A percentile compares a stretch with the other conserved stretches of the same genome.
Evolutionary conservation across 352 stramenopile species (phyloP).

Genomic region (Pythium utonaiense): DNA sequence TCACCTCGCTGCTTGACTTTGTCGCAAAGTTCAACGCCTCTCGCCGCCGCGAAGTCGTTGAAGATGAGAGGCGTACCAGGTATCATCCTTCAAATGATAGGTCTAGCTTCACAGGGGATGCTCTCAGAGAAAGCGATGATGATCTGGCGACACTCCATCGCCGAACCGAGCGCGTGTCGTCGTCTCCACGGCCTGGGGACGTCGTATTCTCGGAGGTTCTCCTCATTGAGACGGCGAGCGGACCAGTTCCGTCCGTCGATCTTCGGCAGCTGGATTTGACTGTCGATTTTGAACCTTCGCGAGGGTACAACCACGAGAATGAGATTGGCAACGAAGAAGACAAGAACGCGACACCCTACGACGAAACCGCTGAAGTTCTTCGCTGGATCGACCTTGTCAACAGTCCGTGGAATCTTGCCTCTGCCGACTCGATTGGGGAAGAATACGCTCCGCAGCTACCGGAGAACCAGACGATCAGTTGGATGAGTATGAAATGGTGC

Average conservation of each 20-base stretch:
- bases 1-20: slow-evolving; percentile 20
- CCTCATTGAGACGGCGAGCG: slow-evolving; percentile 50
- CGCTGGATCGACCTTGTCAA: slow-evolving; percentile 60
- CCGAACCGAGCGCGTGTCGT: slow-evolving; percentile 41
- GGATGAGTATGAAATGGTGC: slow-evolving; percentile 79
- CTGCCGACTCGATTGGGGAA: slow-evolving; percentile 9
- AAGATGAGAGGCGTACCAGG: no score
- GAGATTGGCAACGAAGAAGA: neutral
- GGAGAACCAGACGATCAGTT: slow-evolving; percentile 56
- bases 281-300: slow-evolving; percentile 19
- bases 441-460: slow-evolving; percentile 8
- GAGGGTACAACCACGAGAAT: neutral
- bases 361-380: slow-evolving; percentile 22
- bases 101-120: neutral
- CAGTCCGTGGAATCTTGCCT: slow-evolving; percentile 36
- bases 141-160: slow-evolving; percentile 60
- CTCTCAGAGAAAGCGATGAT: slow-evolving; percentile 8
- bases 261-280: slow-evolving; percentile 2
- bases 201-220: slow-evolving; percentile 62
- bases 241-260: neutral
- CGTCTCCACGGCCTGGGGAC: slow-evolving; percentile 51
- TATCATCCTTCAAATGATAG: no score
- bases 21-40: neutral
- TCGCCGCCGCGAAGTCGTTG: neutral
- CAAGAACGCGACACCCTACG: slow-evolving; percentile 1